These are phyloP conservation scores for Xylariaceae sp. DNA, from an alignment of 2,329 filamentous ascomycete species.

Conservation along the genomic window DNA sequence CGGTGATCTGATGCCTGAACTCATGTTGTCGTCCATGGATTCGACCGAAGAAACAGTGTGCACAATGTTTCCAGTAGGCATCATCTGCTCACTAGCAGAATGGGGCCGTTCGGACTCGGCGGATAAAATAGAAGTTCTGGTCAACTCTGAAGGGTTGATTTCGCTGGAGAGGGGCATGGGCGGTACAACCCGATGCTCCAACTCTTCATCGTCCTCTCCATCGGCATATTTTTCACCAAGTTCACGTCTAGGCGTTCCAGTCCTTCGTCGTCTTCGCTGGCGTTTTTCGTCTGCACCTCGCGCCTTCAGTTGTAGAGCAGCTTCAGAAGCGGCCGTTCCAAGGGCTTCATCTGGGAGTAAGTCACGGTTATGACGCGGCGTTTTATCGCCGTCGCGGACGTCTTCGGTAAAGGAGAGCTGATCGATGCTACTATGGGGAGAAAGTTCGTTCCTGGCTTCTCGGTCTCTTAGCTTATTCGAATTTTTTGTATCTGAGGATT, in stretches of 20 bases:
- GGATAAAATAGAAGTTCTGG: slow-evolving; percentile 79
- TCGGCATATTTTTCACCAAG: slow-evolving; percentile 43
- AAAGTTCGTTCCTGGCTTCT: slow-evolving; percentile 51
- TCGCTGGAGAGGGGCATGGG: slow-evolving; percentile 88
- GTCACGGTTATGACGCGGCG: slow-evolving; percentile 41
- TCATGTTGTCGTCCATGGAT: slow-evolving; percentile 51
- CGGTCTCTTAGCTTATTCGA: slow-evolving; percentile 44
- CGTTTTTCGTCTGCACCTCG: slow-evolving; percentile 42
- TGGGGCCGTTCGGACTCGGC: slow-evolving; percentile 69
- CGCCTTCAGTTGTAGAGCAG: slow-evolving; percentile 38
- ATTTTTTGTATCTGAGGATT: slow-evolving; percentile 48
- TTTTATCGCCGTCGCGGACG: slow-evolving; percentile 38
- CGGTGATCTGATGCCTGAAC: slow-evolving; percentile 48
- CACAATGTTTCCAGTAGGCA: slow-evolving; percentile 58
- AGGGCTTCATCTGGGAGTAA: slow-evolving; percentile 35
- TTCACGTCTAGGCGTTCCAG: slow-evolving; percentile 45
- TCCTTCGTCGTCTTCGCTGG: slow-evolving; percentile 47
- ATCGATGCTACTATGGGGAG: slow-evolving; percentile 44
- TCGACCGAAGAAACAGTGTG: slow-evolving; percentile 55
- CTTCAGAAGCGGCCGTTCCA: slow-evolving; percentile 37
- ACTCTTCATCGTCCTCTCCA: slow-evolving; percentile 41
- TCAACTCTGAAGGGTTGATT: slow-evolving; percentile 79
- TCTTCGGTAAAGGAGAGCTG: slow-evolving; percentile 43
- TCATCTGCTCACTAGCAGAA: slow-evolving; percentile 59
- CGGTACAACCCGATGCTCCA: slow-evolving; percentile 55